These are phyloP conservation scores for Amauroascus verrucosus DNA, from an alignment of 2,329 filamentous ascomycete species.

Conservation along the genomic window DNA sequence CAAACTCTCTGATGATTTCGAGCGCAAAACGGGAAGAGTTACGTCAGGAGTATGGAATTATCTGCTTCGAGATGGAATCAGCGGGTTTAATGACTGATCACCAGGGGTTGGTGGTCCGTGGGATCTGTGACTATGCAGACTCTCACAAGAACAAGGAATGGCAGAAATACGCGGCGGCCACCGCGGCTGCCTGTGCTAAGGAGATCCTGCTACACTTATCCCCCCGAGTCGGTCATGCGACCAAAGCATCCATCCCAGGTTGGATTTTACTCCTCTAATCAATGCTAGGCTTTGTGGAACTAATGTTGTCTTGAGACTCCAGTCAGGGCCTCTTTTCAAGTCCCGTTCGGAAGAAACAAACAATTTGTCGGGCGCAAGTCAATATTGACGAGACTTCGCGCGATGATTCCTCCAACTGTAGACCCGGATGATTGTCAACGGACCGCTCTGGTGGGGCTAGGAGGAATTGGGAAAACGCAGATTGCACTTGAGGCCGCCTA, in stretches of 20 bases:
- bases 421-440: not conserved
- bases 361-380: not conserved
- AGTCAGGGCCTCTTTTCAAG: too few relatives aligned
- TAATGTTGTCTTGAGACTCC: too few relatives aligned
- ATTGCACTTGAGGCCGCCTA: slow-evolving; percentile 1
- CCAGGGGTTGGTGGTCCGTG: slow-evolving; percentile 19
- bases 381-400: not conserved
- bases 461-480: not conserved
- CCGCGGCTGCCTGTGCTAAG: slow-evolving; percentile 17
- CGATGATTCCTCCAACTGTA: not conserved
- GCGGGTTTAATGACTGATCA: slow-evolving; percentile 12
- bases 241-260: too few relatives aligned
- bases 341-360: not conserved
- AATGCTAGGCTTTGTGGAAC: too few relatives aligned
- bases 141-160: slow-evolving; percentile 17
- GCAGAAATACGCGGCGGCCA: slow-evolving; percentile 18
- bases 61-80: slow-evolving; percentile 17
- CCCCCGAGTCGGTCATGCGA: too few relatives aligned
- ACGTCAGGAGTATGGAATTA: not conserved
- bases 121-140: slow-evolving; percentile 19
- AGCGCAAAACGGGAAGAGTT: not conserved
- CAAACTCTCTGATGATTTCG: not conserved
- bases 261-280: too few relatives aligned
- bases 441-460: not conserved
- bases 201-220: too few relatives aligned